Conservation (phyloP, 176 grass and related monocot genomes). For the Cenchrus purpureus region DNA sequence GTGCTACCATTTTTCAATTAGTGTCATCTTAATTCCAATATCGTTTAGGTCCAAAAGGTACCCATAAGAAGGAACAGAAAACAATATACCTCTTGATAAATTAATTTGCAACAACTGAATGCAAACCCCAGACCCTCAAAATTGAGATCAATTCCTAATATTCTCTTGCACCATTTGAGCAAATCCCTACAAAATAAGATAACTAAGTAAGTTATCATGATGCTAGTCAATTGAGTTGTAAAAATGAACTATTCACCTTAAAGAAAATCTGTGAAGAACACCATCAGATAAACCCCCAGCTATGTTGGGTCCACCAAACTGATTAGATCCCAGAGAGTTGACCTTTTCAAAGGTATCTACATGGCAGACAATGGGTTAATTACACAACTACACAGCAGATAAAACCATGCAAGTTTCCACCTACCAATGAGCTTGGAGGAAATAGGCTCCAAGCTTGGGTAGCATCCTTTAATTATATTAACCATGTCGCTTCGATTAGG, state of each 20-base stretch:
- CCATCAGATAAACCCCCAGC: slow-evolving; percentile 51
- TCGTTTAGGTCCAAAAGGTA: neutral
- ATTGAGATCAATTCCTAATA: slow-evolving; percentile 54
- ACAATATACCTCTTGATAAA: slow-evolving; percentile 74
- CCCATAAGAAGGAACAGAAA: neutral
- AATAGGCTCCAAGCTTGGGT: slow-evolving; percentile 70
- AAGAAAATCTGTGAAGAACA: slow-evolving; percentile 74
- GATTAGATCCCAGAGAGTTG: slow-evolving; percentile 62
- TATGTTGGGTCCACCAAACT: slow-evolving; percentile 58
- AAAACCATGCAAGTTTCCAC: slow-evolving; percentile 24
- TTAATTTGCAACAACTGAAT: slow-evolving; percentile 56
- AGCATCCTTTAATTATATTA: slow-evolving; percentile 77
- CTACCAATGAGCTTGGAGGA: slow-evolving; percentile 73
- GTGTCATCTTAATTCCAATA: neutral
- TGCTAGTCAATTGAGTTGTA: slow-evolving; percentile 25
- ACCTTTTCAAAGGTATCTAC: slow-evolving; percentile 81
- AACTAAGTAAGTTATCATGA: slow-evolving; percentile 26
- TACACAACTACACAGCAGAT: slow-evolving; percentile 21
- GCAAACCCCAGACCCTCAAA: slow-evolving; percentile 55
- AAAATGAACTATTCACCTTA: slow-evolving; percentile 59
- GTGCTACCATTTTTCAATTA: neutral
- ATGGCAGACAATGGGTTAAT: slow-evolving; percentile 37
- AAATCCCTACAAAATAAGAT: slow-evolving; percentile 66
- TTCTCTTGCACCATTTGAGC: slow-evolving; percentile 98
- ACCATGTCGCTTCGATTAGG: slow-evolving; percentile 70